Evolutionary conservation across 2,329 filamentous ascomycete species (phyloP), one percentile per base, ranked within the genome.

Genomic region (Aureobasidium uvarum): DNA sequence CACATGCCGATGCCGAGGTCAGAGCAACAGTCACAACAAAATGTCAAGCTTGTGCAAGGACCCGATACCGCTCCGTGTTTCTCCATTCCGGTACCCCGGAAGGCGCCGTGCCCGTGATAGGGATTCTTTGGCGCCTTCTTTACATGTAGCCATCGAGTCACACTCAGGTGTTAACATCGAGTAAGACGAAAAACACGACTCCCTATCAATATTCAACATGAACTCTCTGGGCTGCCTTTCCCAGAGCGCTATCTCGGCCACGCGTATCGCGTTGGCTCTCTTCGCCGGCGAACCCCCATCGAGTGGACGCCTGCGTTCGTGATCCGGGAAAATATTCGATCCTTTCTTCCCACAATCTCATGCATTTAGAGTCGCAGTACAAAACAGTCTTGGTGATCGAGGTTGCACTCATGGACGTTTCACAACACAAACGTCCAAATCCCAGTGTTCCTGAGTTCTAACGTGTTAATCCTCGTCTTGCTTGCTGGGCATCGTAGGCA

Each of bases 1-100:
- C 48, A 63, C 60, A 63, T 52, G 48, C 56, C 58, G 58, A 54
- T 41, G 60, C 60, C 60, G 60, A 63, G 60, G 60, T 59, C 60
- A 63, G 33, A 18, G 38, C 43, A 38, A 54, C 60, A 63, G 38
- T 54, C 41, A 63, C 36, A 28, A 18, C 18, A 33, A 8, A 63
- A 46, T 54, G 60, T 52, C 48, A 54, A 63, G 60, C 48, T 63
- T 54, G 60, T 33, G 60, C 60, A 63, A 45, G 46, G 38, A 25
- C 48, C 60, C 36, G 48, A n/a, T 8, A 31, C 23, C 38, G 60
- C 48, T 39, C 60, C 60, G 60, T 52, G 48, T 43, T 18, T 36
- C 16, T 25, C 46, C 60, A 36, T 46, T 52, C 60, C 45, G 45
- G 2, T 50, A 20, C 48, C 33, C 60, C 60, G 60, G 60, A 63